phyloP scores from a whole-genome alignment of 179 eudicot species.

The Sideroxylon spinosum region DNA sequence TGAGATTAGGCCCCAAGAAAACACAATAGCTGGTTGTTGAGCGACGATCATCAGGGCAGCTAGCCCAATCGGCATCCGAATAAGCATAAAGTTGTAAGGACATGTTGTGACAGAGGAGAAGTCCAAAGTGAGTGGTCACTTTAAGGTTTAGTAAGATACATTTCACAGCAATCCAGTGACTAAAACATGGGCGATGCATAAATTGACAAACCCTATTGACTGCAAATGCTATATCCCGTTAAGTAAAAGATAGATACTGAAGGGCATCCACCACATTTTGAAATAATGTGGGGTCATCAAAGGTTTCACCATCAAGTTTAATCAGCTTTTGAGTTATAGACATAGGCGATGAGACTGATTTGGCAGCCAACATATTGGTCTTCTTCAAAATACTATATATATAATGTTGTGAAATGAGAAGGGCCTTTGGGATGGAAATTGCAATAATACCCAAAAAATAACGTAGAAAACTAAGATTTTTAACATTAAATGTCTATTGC shows the following conservation, averaged over 20 bases:
- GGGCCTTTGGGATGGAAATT: background rate
- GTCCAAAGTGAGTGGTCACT: background rate
- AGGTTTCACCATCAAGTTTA: background rate
- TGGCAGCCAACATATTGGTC: background rate
- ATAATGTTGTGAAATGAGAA: background rate
- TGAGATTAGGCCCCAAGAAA: too few relatives aligned
- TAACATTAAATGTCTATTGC: background rate
- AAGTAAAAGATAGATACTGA: background rate
- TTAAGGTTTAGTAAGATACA: background rate
- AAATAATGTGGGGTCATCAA: background rate
- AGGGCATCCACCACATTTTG: constrained; percentile 2
- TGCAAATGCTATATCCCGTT: background rate
- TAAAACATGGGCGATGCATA: background rate
- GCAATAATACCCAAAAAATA: constrained; percentile 2
- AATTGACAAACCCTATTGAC: constrained; percentile 11
- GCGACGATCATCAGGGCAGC: background rate
- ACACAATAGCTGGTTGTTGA: too few relatives aligned
- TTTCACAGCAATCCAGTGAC: background rate
- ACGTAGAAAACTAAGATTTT: background rate
- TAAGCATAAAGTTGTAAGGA: background rate
- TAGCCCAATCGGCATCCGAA: background rate
- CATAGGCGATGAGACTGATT: background rate
- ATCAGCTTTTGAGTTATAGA: background rate
- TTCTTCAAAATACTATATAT: background rate
- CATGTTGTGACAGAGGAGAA: background rate